Evolutionary conservation across 495 filamentous ascomycete species (phyloP), one percentile per base, ranked within the genome.

Genomic region (Aspergillus sclerotioniger): DNA sequence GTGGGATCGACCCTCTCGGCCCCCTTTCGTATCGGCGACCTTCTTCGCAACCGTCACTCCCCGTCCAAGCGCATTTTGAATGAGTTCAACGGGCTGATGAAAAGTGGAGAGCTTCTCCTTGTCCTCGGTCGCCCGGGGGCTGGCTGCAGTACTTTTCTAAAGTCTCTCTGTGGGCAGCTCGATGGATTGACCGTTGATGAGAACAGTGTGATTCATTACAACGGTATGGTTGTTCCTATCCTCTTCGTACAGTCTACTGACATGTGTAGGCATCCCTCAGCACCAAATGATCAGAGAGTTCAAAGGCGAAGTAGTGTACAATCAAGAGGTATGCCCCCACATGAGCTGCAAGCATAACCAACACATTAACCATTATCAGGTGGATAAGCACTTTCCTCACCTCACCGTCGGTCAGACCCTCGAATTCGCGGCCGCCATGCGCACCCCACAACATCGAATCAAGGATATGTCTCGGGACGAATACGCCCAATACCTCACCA

Each of bases 371-470:
- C 32, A 37, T 31, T 37, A 3, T 17, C 1, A 65, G 65, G 66
- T 82, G 35, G 86, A 89, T 63, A 76, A 78, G 45, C 84, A 88
- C 62, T 82, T 87, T 59, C 83, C 84, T 7, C 79, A 84, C 31
- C 69, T 89, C 15, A 85, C 82, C 0, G 84, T 88, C 37, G 82
- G 84, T 0, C 79, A 88, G 51, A 89, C 84, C 0, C 64, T 89
- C 25, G 75, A 81, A 35, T 87, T 87, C 63, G 83, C 84, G 6
- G 72, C 80, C 37, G 69, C 75, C 35, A 76, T 72, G 19, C 67
- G 79, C 53, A 76, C 73, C 5, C 80, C 80, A 1, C 46, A 64
- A 5, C 72, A 70, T 20, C 69, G 77, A 28, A 68, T 74, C 10
- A 64, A 68, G 6, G 79, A 77, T 32, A 71, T 81, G 45, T 74